Evolutionary conservation across 2,329 filamentous ascomycete species (phyloP).

Genomic region (Gnomoniopsis smithogilvyi): DNA sequence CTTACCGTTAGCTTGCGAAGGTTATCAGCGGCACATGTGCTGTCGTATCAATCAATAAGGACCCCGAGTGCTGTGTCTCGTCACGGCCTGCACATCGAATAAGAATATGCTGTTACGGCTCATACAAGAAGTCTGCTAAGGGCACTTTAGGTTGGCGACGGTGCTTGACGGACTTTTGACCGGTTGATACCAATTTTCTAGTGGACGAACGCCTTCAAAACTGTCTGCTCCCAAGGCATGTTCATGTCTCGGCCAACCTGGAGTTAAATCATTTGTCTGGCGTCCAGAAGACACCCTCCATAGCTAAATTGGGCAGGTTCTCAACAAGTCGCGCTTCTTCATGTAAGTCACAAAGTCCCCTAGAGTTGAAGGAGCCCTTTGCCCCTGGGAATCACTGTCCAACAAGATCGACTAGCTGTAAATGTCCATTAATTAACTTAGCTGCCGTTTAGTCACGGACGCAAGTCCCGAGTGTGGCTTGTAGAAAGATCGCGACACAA

Average conservation of each 20-base stretch:
- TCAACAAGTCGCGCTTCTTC: not conserved
- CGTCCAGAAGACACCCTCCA: not conserved
- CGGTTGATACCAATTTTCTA: not conserved
- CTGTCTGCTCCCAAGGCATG: not conserved
- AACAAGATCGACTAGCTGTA: not conserved
- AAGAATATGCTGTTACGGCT: not conserved
- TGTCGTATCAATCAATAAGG: not conserved
- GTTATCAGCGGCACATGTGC: not conserved
- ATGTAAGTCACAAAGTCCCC: not conserved
- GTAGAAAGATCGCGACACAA: conserved; percentile 4
- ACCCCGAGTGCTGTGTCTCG: not conserved
- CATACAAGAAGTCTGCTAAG: not conserved
- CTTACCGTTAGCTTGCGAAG: too few relatives aligned
- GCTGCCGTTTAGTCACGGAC: conserved; percentile 12
- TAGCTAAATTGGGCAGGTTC: not conserved
- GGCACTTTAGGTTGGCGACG: not conserved
- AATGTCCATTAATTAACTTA: not conserved
- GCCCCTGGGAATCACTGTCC: too few relatives aligned
- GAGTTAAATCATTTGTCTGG: not conserved
- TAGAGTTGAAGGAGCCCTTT: not conserved
- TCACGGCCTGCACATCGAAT: not conserved
- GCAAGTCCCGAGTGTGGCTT: conserved; percentile 13
- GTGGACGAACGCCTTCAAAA: not conserved
- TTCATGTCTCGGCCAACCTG: not conserved
- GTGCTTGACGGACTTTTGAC: not conserved